Evolutionary conservation across 164 flowering plant genomes (phyloP), one percentile per base, ranked within the genome.

Genomic region (Protea cynaroides): DNA sequence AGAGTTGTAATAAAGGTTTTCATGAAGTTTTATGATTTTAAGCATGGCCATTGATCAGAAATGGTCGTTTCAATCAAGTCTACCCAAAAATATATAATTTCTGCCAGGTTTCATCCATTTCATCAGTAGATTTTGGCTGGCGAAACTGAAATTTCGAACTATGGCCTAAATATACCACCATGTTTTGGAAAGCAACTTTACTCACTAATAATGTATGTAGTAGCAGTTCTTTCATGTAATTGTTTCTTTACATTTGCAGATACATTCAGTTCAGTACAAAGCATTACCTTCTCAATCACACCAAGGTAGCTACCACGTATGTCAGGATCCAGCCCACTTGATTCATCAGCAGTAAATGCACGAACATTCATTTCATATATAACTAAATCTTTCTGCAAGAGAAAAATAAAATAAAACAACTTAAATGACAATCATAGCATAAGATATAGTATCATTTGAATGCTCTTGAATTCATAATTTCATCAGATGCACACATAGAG

Each of bases 331-430:
- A 90, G 57, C 15, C 86, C 85, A 80, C 98, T 94, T 50, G 97
- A 87, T 74, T 83, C 82, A 75, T 88, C 94, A 72, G 81, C 85
- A 37, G 98, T 94, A 80, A 86, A 94, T 58, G 87, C 96, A 65
- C 96, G 96, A 47, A 94, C 90, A 83, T 86, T 94, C 98, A 94
- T 94, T 77, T 90, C 98, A 79, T 94, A 94, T 52, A 94, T 78
- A 65, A 89, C 88, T 74, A 94, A 93, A 81, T 94, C 97, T 71
- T 90, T 86, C 98, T 94, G 90, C 77, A 80, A 58, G 10, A 10
- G 60, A 51, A 56, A 61, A 56, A 74, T 58, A 7, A 50, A 29
- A 44, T n/a, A 29, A 12, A 12, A 40, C 1, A 12, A 47, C 19
- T 14, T 47, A 47, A 15, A 15, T 47, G 52, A 47, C 17, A 18